These are phyloP conservation scores for Cystobasidiopsis lactophilus DNA, from an alignment of 768 basidiomycete genomes.

Conservation along the genomic window DNA sequence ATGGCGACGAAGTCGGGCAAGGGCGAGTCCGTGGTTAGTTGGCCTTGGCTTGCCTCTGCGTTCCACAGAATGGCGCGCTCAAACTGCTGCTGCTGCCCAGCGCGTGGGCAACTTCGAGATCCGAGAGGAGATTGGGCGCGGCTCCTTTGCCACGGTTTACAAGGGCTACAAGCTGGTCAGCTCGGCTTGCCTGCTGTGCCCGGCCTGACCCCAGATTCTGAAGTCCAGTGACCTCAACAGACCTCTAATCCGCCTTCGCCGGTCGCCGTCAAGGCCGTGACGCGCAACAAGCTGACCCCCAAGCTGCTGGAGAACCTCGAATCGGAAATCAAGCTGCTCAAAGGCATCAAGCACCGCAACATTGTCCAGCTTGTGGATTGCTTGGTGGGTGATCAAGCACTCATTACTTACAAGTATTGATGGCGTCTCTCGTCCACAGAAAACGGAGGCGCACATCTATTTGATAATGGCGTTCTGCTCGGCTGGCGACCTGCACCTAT, in stretches of 20 bases:
- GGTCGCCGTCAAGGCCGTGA: slow-evolving; percentile 83
- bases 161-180: slow-evolving; percentile 33
- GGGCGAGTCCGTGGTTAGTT: no score
- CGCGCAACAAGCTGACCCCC: slow-evolving; percentile 59
- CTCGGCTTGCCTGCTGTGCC: neutral
- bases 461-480: slow-evolving; percentile 95
- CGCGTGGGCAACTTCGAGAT: no score
- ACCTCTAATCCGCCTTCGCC: slow-evolving; percentile 4
- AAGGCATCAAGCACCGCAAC: slow-evolving; percentile 74
- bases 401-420: neutral
- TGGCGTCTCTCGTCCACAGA: slow-evolving; percentile 26
- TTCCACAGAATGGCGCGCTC: no score
- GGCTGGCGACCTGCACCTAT: slow-evolving; percentile 83
- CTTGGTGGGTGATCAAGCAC: no score
- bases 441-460: slow-evolving; percentile 38
- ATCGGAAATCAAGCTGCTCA: slow-evolving; percentile 90
- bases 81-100: no score
- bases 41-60: no score
- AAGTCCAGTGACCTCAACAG: neutral
- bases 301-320: slow-evolving; percentile 96
- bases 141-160: slow-evolving; percentile 89
- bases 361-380: slow-evolving; percentile 84
- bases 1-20: no score
- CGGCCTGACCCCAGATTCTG: neutral
- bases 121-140: slow-evolving; percentile 30